Percentiles rank a stretch among this genome's conserved stretches.
phyloP scores from a whole-genome alignment of 352 stramenopile species.

The Peronospora farinosa region DNA sequence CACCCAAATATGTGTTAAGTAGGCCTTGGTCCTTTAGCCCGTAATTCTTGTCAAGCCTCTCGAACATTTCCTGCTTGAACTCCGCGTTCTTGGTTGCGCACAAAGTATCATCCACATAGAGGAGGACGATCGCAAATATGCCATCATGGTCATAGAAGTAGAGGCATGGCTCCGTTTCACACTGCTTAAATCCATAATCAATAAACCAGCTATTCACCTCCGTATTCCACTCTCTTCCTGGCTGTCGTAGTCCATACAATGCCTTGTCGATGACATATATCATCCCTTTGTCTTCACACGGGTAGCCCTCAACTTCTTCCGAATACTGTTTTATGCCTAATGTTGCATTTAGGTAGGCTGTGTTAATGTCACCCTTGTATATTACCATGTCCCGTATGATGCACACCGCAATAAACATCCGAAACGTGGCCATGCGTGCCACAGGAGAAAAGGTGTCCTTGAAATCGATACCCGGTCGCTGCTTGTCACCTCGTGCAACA shows the following conservation, averaged over 20 bases:
- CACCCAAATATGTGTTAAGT: conserved; percentile 7
- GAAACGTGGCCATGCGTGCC: conserved; percentile 8
- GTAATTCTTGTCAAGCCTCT: conserved; percentile 9
- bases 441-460: conserved; percentile 7
- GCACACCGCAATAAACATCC: conserved; percentile 6
- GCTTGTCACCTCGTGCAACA: conserved; percentile 1
- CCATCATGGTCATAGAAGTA: conserved; percentile 9
- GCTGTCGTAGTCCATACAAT: conserved; percentile 18
- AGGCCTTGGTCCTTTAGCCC: conserved; percentile 22
- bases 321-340: no score
- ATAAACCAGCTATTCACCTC: conserved; percentile 15
- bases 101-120: conserved; percentile 26
- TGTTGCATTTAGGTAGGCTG: conserved; percentile 8
- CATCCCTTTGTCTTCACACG: conserved; percentile 1
- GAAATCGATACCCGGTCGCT: conserved; percentile 11
- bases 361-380: conserved; percentile 13
- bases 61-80: conserved; percentile 18
- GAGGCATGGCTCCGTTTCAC: conserved; percentile 11
- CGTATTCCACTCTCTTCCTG: conserved; percentile 15
- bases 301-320: conserved; percentile 5
- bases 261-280: conserved; percentile 17
- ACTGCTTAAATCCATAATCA: conserved; percentile 4
- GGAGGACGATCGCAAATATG: conserved; percentile 12
- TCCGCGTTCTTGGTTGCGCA: conserved; percentile 16
- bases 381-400: conserved; percentile 1